Conservation (phyloP, 805 yeast species). For the Kodamaea nitidulidarum region DNA sequence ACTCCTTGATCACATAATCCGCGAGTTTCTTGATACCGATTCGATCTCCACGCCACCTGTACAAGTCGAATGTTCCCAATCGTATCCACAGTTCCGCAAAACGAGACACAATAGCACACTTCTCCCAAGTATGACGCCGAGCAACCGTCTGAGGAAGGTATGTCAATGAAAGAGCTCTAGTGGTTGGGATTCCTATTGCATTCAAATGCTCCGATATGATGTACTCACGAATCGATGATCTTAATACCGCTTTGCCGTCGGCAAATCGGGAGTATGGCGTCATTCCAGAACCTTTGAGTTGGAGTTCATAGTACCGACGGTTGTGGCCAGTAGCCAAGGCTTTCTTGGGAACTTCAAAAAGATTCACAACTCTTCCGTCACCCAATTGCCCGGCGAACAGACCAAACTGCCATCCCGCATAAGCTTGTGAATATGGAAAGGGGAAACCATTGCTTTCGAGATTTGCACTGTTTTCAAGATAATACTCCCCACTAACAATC, state of each 20-base stretch:
- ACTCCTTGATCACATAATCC: conserved; percentile 67
- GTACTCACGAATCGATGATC: conserved; percentile 87
- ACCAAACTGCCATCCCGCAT: conserved; percentile 97
- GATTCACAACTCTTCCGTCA: conserved; percentile 84
- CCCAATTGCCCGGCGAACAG: conserved; percentile 96
- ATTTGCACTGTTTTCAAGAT: conserved; percentile 24
- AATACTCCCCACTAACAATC: conserved; percentile 59
- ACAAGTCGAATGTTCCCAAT: conserved; percentile 82
- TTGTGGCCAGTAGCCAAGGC: conserved; percentile 15
- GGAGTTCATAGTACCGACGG: conserved; percentile 55
- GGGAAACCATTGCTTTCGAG: conserved; percentile 27
- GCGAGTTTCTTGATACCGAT: conserved; percentile 58
- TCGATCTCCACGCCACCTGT: conserved; percentile 68
- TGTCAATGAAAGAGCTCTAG: conserved; percentile 76
- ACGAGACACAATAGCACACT: conserved; percentile 80
- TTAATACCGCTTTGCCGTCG: conserved; percentile 89
- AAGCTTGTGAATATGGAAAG: conserved; percentile 84
- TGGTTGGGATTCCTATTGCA: conserved; percentile 80
- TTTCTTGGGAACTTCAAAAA: conserved; percentile 62
- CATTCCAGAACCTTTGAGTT: conserved; percentile 86
- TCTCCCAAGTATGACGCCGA: conserved; percentile 64
- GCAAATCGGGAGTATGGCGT: conserved; percentile 95
- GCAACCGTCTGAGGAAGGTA: conserved; percentile 74
- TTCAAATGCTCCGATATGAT: conserved; percentile 76
- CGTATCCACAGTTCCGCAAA: conserved; percentile 86